Evolutionary conservation across 352 stramenopile species (phyloP).

Genomic region (Pythium pectinolyticum): DNA sequence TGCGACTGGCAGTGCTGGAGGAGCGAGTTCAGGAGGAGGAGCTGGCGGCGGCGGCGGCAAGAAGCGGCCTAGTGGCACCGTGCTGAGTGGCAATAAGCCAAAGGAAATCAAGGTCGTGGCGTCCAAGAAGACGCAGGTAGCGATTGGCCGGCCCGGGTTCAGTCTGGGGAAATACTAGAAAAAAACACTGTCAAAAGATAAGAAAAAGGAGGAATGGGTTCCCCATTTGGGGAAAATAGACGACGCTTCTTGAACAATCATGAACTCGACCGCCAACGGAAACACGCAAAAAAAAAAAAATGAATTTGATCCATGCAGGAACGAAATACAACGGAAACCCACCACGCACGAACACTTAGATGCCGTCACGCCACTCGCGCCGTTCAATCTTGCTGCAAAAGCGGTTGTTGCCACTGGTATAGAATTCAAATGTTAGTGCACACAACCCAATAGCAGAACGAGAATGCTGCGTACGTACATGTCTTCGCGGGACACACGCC

Average conservation of each 20-base stretch:
- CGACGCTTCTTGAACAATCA: too few species aligned
- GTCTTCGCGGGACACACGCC: slow-evolving; percentile 78
- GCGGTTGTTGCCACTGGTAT: slow-evolving; percentile 65
- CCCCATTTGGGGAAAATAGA: too few species aligned
- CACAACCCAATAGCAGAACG: not conserved
- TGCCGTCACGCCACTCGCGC: slow-evolving; percentile 59
- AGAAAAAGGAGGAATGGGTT: not conserved
- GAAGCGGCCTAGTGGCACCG: slow-evolving; percentile 31
- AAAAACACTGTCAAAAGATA: not conserved
- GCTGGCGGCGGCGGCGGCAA: slow-evolving; percentile 14
- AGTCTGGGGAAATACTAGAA: slow-evolving; percentile 72
- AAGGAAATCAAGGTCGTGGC: slow-evolving; percentile 51
- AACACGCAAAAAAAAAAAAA: too few species aligned
- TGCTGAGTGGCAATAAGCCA: slow-evolving; percentile 20
- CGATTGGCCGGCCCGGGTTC: slow-evolving; percentile 78
- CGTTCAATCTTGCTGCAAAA: slow-evolving; percentile 86
- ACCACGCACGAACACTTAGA: too few species aligned
- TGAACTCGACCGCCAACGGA: too few species aligned
- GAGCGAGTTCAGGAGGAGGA: too few species aligned
- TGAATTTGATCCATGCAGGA: too few species aligned
- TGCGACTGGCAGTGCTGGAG: too few species aligned
- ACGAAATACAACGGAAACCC: too few species aligned
- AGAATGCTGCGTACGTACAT: slow-evolving; percentile 42
- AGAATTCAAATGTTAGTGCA: slow-evolving; percentile 1
- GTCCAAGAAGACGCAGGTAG: slow-evolving; percentile 75